phyloP scores from a whole-genome alignment of 2,329 filamentous ascomycete genomes.

The Didymella segeticola region DNA sequence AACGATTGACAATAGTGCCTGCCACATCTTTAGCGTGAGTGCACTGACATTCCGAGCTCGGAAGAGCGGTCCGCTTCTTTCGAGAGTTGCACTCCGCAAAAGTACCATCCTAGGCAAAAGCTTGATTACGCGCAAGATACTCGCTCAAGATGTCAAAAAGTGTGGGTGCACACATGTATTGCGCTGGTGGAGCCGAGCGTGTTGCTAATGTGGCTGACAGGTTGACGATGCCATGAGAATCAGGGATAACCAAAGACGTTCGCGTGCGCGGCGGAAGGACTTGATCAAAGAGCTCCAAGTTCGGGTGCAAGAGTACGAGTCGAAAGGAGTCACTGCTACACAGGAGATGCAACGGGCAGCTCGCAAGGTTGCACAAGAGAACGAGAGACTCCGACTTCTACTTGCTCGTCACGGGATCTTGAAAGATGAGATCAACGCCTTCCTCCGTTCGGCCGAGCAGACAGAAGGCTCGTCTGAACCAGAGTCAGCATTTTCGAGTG shows the following conservation, averaged over 20 bases:
- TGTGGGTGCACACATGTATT: background rate
- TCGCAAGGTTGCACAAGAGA: slow-evolving; percentile 71
- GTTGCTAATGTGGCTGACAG: slow-evolving; percentile 5
- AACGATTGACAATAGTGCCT: slow-evolving; percentile 1
- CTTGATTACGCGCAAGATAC: background rate
- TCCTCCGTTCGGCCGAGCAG: slow-evolving; percentile 23
- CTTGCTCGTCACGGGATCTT: slow-evolving; percentile 49
- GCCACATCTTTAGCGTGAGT: slow-evolving; percentile 9
- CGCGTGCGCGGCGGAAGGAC: slow-evolving; percentile 72
- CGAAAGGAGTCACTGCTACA: slow-evolving; percentile 68
- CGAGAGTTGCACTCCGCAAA: background rate
- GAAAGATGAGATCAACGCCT: slow-evolving; percentile 28
- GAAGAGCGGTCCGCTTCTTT: slow-evolving; percentile 3
- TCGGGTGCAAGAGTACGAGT: slow-evolving; percentile 67
- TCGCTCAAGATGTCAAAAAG: slow-evolving; percentile 12
- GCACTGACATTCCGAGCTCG: slow-evolving; percentile 9
- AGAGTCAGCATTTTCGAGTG: background rate
- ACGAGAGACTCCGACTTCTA: slow-evolving; percentile 65
- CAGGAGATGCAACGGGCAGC: slow-evolving; percentile 73
- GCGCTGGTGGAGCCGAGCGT: background rate
- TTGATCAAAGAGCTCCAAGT: slow-evolving; percentile 72
- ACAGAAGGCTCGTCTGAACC: slow-evolving; percentile 2
- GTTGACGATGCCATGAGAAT: slow-evolving; percentile 56
- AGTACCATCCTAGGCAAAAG: slow-evolving; percentile 6
- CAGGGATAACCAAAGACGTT: slow-evolving; percentile 77